A percentile compares a stretch with the other conserved stretches of the same genome.
Evolutionary conservation across 352 stramenopile species (phyloP).

Genomic region (Phytophthora hybrid): DNA sequence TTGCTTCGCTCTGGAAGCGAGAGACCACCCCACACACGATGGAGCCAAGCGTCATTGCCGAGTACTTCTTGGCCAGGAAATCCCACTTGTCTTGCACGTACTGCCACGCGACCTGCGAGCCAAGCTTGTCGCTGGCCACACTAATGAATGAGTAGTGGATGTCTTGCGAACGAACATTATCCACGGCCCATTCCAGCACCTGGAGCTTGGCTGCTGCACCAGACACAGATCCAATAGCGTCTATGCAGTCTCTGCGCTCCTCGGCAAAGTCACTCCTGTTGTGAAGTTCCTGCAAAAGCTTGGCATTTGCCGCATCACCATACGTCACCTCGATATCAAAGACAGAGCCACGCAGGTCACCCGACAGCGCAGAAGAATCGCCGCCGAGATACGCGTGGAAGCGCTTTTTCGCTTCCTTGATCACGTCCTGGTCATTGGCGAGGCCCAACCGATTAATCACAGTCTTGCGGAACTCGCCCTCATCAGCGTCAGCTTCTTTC

Average conservation of each 20-base stretch:
- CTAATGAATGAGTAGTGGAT: constrained; percentile 60
- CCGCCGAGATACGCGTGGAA: constrained; percentile 62
- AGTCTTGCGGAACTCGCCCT: constrained; percentile 73
- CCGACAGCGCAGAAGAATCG: constrained; percentile 53
- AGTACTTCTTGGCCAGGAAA: constrained; percentile 63
- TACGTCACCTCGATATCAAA: constrained; percentile 60
- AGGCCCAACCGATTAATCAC: constrained; percentile 63
- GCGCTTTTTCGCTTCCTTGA: constrained; percentile 62
- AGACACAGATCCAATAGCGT: constrained; percentile 61
- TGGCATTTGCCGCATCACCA: constrained; percentile 50
- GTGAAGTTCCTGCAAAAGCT: constrained; percentile 72
- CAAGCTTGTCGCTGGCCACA: constrained; percentile 58
- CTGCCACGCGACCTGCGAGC: constrained; percentile 66
- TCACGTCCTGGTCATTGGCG: constrained; percentile 57
- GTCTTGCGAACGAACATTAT: constrained; percentile 74
- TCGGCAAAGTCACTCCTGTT: constrained; percentile 71
- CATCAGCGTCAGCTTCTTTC: constrained; percentile 42
- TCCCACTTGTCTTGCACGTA: constrained; percentile 78
- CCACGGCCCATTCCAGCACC: constrained; percentile 81
- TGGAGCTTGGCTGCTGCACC: constrained; percentile 53
- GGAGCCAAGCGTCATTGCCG: constrained; percentile 55
- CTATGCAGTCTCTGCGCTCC: constrained; percentile 70
- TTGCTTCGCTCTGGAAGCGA: constrained; percentile 57
- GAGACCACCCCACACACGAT: constrained; percentile 53
- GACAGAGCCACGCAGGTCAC: constrained; percentile 65